Evolutionary conservation across 129 eudicot genomes (phyloP), one percentile per base, ranked within the genome.

Genomic region (Cynara cardunculus): DNA sequence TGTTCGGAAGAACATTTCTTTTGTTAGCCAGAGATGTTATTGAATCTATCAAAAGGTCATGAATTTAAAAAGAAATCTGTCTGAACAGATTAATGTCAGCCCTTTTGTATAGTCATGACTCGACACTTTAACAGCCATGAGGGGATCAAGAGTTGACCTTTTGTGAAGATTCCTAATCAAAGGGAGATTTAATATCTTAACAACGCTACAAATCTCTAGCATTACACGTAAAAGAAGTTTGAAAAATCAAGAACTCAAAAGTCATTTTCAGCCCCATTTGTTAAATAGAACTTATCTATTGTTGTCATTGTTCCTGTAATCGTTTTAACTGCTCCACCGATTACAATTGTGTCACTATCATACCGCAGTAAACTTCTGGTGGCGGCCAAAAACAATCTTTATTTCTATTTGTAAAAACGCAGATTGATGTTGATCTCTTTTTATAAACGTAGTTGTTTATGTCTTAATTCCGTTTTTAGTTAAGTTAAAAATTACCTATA

Each of bases 301-400:
- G 6, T 44, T 74, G 49, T 75, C 53, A 31, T 30, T 44, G 70
- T 74, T 30, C 39, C 69, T 67, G 64, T 74, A 56, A 30, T 82
- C 62, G 13, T 68, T 69, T 44, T 82, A 34, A 75, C 84, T 41
- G 31, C 76, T 74, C 71, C 14, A 67, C 53, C 7, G 61, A 65
- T 70, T 76, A 82, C 67, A 59, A 76, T 69, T 76, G 71, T 35
- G 81, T 82, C 85, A 30, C 62, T 26, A 59, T 82, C 85, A 76
- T 37, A 59, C 62, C 9, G 70, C 67, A 69, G 56, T 62, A 69
- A 82, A 82, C 72, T 31, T 76, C 27, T 34, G 49, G 59, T 76
- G 85, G 27, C 73, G 73, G 85, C 56, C 72, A 6, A 22, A 35
- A 35, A 18, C 12, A 53, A 49, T 69, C 35, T 77, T 64, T 32